Base-by-base conservation (phyloP, 1,139 yeast genomes). In the Ashbya aceris region DNA sequence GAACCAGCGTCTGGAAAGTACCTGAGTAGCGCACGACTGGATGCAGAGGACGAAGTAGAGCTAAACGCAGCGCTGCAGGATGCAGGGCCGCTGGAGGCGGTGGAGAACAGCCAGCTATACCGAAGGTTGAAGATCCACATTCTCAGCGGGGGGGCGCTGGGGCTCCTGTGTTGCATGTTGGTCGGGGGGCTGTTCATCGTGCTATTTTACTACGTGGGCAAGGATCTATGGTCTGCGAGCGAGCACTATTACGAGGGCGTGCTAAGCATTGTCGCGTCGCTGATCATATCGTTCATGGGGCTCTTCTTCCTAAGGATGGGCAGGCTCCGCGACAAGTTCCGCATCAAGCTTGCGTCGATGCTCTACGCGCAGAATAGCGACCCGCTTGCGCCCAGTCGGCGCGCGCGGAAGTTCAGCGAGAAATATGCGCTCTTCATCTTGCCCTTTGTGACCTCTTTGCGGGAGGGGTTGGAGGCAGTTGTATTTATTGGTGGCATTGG, bases 171-270 rank as follows among this genome's bases (percentile, higher is more conserved):
- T 31, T 87, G 96, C 71, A 65, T 87, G 47, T 61, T 79, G 44
- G 69, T 89, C 48, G 97, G 97, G 50, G 79, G 83, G 60, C 82
- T 82, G 10, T 86, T 89, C 64, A 85, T 89, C 56, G 87, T 86
- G 52, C 78, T 83, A 11, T 89, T 84, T 63, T 87, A 89, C 58
- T 65, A 80, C 32, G 70, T 86, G 36, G 86, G 85, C 42, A 75
- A 77, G 30, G 93, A 89, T 69, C 67, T 87, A 49, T 89, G 96
- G 96, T 66, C 86, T 12, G 61, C 69, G 36, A 78, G 95, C 40
- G 97, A 89, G 62, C 96, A 89, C 60, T 73, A 87, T 46, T 89
- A 95, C 85, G 97, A 89, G 68, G 96, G 96, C 60, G 73, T 82
- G 30, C 78, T 89, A 57, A 81, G 87, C 60, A 67, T 87, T 29